These are phyloP conservation scores for Keithomyces neogunnii DNA, from an alignment of 2,329 filamentous ascomycete species.

Conservation along the genomic window DNA sequence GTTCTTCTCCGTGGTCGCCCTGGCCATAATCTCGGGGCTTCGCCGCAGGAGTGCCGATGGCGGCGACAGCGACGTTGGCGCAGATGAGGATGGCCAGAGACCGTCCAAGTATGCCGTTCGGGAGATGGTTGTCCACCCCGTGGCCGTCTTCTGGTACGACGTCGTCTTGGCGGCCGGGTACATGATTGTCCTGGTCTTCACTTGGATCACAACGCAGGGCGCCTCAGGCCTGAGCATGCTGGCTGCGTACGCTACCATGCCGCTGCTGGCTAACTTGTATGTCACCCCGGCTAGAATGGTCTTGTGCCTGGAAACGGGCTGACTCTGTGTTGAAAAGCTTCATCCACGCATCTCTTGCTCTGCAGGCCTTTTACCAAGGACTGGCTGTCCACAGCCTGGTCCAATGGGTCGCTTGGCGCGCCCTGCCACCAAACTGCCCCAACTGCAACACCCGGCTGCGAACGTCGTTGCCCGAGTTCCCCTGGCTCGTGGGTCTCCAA, in stretches of 20 bases:
- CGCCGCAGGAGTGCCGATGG: slow-evolving; percentile 5
- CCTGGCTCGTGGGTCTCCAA: slow-evolving; percentile 21
- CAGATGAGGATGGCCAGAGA: neutral
- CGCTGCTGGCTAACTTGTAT: slow-evolving; percentile 32
- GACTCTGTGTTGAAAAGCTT: slow-evolving; percentile 16
- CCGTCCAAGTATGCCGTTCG: slow-evolving; percentile 4
- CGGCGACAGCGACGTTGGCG: neutral
- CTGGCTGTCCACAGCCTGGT: slow-evolving; percentile 29
- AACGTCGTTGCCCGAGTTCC: slow-evolving; percentile 26
- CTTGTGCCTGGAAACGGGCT: neutral
- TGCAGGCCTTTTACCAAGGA: slow-evolving; percentile 29
- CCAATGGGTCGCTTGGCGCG: slow-evolving; percentile 30
- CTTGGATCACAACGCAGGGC: slow-evolving; percentile 23
- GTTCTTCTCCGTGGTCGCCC: slow-evolving; percentile 23
- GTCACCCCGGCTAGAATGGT: slow-evolving; percentile 4
- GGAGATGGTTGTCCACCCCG: slow-evolving; percentile 17
- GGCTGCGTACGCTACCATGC: slow-evolving; percentile 33
- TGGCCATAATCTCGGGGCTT: slow-evolving; percentile 15
- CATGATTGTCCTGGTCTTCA: slow-evolving; percentile 31
- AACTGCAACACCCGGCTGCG: slow-evolving; percentile 30
- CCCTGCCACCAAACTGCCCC: slow-evolving; percentile 30
- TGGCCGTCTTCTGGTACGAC: slow-evolving; percentile 30
- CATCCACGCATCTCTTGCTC: slow-evolving; percentile 28
- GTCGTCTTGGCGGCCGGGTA: slow-evolving; percentile 25
- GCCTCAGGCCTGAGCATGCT: slow-evolving; percentile 28